Percentiles rank a stretch among this genome's conserved stretches.
phyloP scores from a whole-genome alignment of 2,329 filamentous ascomycete genomes.

The Pseudogymnoascus sp. region DNA sequence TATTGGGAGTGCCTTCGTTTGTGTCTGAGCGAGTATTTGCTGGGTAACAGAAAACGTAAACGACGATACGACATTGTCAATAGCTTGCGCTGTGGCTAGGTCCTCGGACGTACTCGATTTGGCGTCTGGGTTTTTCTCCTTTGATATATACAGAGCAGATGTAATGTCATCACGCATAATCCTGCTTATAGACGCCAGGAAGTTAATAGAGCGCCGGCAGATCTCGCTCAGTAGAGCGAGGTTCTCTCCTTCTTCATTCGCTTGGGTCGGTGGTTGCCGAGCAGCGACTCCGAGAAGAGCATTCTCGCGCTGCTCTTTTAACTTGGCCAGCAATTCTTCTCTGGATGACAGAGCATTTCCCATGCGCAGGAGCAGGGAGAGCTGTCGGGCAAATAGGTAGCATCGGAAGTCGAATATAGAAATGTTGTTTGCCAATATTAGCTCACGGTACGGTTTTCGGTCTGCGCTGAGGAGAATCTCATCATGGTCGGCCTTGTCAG shows the following conservation, averaged over 20 bases:
- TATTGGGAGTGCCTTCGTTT: slow-evolving; percentile 59
- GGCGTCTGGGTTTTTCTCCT: slow-evolving; percentile 20
- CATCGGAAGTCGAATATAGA: slow-evolving; percentile 92
- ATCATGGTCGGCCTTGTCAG: slow-evolving; percentile 34
- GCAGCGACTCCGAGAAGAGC: slow-evolving; percentile 51
- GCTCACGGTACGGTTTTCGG: slow-evolving; percentile 78
- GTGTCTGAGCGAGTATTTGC: slow-evolving; percentile 69
- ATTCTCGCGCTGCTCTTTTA: slow-evolving; percentile 54
- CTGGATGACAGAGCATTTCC: slow-evolving; percentile 63
- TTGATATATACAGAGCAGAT: slow-evolving; percentile 40
- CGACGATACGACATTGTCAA: slow-evolving; percentile 69
- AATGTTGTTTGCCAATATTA: slow-evolving; percentile 90
- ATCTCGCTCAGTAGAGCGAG: slow-evolving; percentile 76
- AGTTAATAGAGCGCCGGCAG: slow-evolving; percentile 72
- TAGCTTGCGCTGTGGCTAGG: slow-evolving; percentile 39
- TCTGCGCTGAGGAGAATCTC: slow-evolving; percentile 55
- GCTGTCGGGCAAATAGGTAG: slow-evolving; percentile 87
- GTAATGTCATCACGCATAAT: slow-evolving; percentile 73
- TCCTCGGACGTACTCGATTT: slow-evolving; percentile 28
- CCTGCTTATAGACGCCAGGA: slow-evolving; percentile 72
- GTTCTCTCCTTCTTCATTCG: slow-evolving; percentile 60
- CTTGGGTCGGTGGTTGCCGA: slow-evolving; percentile 38
- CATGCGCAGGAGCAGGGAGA: slow-evolving; percentile 70
- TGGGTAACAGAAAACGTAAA: slow-evolving; percentile 72
- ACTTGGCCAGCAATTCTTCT: slow-evolving; percentile 54